A percentile compares a stretch with the other conserved stretches of the same genome.
Evolutionary conservation across 108 stramenopile genomes (phyloP).

Genomic region (Schizochytrium sp.): DNA sequence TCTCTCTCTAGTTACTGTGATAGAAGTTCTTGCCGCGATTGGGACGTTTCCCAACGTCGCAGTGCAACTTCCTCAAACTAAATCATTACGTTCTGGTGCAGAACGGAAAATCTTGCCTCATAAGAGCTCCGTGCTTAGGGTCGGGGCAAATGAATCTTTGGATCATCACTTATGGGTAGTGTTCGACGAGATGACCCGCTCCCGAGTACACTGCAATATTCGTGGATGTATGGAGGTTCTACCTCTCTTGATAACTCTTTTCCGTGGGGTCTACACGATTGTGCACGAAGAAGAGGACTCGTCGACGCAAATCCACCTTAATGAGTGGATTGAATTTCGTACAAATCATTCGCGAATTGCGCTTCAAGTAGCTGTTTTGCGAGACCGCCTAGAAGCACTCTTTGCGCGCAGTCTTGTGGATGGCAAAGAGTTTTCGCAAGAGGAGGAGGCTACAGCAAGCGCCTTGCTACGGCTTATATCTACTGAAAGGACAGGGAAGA

Average conservation of each 20-base stretch:
- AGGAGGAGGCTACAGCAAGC: neutral
- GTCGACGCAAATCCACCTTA: neutral
- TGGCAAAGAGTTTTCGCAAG: neutral
- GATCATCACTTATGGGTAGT: constrained; percentile 41
- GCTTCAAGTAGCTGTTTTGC: neutral
- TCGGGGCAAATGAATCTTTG: constrained; percentile 21
- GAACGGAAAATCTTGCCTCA: constrained; percentile 43
- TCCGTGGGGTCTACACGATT: constrained; percentile 3
- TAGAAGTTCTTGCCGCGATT: constrained; percentile 22
- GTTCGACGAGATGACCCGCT: constrained; percentile 52
- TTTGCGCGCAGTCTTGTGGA: constrained; percentile 45
- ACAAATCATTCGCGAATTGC: neutral
- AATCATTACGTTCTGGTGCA: constrained; percentile 6
- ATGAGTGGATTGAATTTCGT: constrained; percentile 25
- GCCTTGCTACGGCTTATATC: constrained; percentile 12
- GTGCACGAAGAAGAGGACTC: neutral
- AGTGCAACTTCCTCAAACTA: neutral
- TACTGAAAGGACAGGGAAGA: neutral
- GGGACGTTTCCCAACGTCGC: constrained; percentile 33
- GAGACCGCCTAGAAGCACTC: constrained; percentile 28
- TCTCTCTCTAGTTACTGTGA: neutral
- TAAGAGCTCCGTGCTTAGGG: constrained; percentile 45
- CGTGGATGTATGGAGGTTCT: constrained; percentile 42
- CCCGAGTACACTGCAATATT: neutral
- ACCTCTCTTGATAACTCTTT: constrained; percentile 11